These are phyloP conservation scores for Aaosphaeria pasadenensis DNA, from an alignment of 2,329 filamentous ascomycete genomes.

Conservation along the genomic window DNA sequence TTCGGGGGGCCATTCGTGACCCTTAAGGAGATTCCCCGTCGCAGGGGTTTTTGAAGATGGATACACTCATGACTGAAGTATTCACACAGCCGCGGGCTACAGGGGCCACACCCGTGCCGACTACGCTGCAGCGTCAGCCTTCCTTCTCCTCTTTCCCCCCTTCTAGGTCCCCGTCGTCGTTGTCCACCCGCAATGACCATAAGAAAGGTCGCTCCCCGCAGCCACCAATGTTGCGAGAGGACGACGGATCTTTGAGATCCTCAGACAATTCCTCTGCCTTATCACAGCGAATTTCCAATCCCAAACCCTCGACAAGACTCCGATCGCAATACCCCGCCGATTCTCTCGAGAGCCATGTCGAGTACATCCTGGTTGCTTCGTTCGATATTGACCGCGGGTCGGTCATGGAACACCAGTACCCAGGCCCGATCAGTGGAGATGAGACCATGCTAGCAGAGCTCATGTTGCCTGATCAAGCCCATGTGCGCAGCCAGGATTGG, in stretches of 20 bases:
- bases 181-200: conserved; percentile 33
- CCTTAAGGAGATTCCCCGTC: neutral
- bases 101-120: conserved; percentile 11
- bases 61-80: conserved; percentile 31
- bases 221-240: conserved; percentile 32
- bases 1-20: neutral
- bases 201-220: conserved; percentile 33
- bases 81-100: conserved; percentile 22
- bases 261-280: conserved; percentile 23
- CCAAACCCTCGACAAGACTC: conserved; percentile 19
- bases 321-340: conserved; percentile 50
- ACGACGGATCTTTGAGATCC: conserved; percentile 26
- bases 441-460: conserved; percentile 98
- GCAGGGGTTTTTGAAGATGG: conserved; percentile 8
- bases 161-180: conserved; percentile 37
- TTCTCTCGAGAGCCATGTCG: conserved; percentile 79
- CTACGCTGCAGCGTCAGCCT: conserved; percentile 36
- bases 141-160: conserved; percentile 44
- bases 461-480: conserved; percentile 96
- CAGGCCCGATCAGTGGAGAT: conserved; percentile 89
- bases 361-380: conserved; percentile 95
- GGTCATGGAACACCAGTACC: conserved; percentile 98
- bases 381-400: conserved; percentile 96
- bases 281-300: conserved; percentile 11
- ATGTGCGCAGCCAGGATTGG: conserved; percentile 95